Evolutionary conservation across 176 grass and related monocot genomes (phyloP).

Genomic region (Pontederia crassipes): DNA sequence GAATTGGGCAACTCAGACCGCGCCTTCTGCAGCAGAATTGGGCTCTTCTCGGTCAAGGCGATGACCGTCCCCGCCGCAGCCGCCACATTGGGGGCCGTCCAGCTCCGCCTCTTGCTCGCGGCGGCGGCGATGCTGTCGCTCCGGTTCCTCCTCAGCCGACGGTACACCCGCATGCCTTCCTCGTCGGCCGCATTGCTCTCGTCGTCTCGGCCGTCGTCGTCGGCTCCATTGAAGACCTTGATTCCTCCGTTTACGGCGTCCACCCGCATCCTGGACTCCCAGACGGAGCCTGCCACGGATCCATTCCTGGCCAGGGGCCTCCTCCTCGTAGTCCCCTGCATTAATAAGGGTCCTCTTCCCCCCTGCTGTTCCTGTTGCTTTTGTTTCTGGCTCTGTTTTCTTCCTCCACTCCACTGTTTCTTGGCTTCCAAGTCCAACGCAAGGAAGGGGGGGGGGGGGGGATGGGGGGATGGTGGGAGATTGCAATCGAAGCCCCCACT

Average conservation of each 20-base stretch:
- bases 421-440: not conserved
- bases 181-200: slow-evolving; percentile 45
- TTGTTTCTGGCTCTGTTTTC: too few species aligned
- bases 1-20: slow-evolving; percentile 28
- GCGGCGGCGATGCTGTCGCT: slow-evolving; percentile 28
- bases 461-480: not conserved
- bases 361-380: not conserved
- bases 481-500: not conserved
- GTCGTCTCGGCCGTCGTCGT: slow-evolving; percentile 4
- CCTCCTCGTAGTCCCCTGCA: slow-evolving; percentile 38
- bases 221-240: slow-evolving; percentile 59
- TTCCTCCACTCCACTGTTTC: not conserved
- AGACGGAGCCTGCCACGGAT: slow-evolving; percentile 36
- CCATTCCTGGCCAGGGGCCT: slow-evolving; percentile 24
- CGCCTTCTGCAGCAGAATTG: slow-evolving; percentile 42
- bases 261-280: slow-evolving; percentile 77
- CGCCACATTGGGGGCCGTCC: slow-evolving; percentile 9
- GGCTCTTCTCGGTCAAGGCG: slow-evolving; percentile 14
- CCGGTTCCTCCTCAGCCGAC: slow-evolving; percentile 62
- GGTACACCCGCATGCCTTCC: slow-evolving; percentile 49
- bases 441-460: not conserved
- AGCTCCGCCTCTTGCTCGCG: slow-evolving; percentile 60
- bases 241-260: slow-evolving; percentile 77
- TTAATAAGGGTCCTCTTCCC: not conserved
- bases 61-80: slow-evolving; percentile 34